Conservation (phyloP, 2,329 filamentous ascomycete species). For the Aspergillus bombycis region DNA sequence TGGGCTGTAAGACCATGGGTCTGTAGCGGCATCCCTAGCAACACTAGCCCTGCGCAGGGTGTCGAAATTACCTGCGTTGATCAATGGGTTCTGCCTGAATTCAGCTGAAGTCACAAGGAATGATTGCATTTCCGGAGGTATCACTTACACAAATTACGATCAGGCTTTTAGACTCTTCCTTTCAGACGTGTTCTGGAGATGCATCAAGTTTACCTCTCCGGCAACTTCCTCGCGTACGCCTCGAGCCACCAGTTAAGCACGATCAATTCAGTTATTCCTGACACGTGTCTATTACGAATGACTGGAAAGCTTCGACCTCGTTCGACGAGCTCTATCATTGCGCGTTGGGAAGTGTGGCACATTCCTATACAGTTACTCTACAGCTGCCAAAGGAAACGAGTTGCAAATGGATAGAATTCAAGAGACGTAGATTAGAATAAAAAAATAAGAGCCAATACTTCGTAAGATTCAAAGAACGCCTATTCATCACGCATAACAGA, state of each 20-base stretch:
- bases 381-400: not conserved
- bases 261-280: not conserved
- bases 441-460: not conserved
- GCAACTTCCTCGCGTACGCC: not conserved
- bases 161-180: too few species aligned
- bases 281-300: not conserved
- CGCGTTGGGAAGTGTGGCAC: not conserved
- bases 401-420: not conserved
- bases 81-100: not conserved
- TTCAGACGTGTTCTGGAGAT: too few species aligned
- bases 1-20: not conserved
- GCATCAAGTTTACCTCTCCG: not conserved
- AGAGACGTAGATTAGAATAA: not conserved
- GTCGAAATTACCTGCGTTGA: too few species aligned
- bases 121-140: not conserved
- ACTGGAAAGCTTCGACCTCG: accelerated
- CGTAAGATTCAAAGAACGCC: not conserved
- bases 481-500: slow-evolving; percentile 13
- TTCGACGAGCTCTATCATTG: not conserved
- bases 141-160: not conserved
- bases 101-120: not conserved
- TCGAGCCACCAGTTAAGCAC: not conserved
- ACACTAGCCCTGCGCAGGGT: not conserved
- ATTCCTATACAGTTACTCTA: not conserved
- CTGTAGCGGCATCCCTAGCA: not conserved